Conservation (phyloP, 306 rosid species). For the Hippophae gyantsensis region DNA sequence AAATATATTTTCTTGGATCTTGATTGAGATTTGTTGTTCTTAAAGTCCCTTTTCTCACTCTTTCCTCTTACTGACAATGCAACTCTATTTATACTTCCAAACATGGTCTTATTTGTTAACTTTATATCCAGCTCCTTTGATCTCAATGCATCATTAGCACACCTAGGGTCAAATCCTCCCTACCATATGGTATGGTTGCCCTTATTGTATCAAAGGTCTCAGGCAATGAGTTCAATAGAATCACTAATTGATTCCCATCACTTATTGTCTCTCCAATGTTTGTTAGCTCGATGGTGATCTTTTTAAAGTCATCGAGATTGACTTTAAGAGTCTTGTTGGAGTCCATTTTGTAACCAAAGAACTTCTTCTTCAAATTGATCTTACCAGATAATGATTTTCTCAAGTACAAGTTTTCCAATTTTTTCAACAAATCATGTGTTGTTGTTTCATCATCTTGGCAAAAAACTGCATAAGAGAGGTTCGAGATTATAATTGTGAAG, state of each 20-base stretch:
- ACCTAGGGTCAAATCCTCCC: background rate
- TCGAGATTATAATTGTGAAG: too few species aligned
- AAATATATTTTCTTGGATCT: background rate
- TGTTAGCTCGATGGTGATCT: background rate
- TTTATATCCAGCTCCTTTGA: background rate
- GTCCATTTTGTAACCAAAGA: background rate
- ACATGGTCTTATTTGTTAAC: background rate
- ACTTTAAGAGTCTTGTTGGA: background rate
- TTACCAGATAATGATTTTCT: background rate
- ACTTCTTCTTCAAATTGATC: background rate
- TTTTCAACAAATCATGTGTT: background rate
- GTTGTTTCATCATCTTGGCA: too few species aligned
- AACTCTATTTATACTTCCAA: background rate
- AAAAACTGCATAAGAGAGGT: too few species aligned
- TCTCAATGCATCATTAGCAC: background rate
- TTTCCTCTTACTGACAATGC: background rate
- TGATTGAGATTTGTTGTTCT: background rate
- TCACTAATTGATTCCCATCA: background rate
- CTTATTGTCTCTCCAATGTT: background rate
- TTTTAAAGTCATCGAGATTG: background rate
- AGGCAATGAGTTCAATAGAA: background rate
- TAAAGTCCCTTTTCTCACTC: background rate
- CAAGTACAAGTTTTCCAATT: background rate
- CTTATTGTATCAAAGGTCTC: background rate
- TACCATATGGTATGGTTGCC: background rate